phyloP scores from a whole-genome alignment of 768 basidiomycete species.

The Porpolomopsis calyptriformis region DNA sequence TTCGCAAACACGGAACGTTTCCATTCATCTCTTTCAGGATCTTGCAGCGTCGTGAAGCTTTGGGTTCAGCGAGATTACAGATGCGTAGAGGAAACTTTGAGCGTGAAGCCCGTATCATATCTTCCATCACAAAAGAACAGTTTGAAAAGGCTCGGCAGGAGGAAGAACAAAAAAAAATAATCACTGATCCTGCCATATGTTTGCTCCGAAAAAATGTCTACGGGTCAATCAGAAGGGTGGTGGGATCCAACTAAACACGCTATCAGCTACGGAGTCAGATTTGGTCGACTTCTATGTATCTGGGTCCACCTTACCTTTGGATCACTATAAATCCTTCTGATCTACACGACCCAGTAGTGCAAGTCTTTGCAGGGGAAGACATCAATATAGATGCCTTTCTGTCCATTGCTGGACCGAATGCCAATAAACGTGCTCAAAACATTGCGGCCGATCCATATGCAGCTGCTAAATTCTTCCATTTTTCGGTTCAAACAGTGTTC shows the following conservation, averaged over 20 bases:
- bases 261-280: too few relatives aligned
- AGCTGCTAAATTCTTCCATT: constrained; percentile 29
- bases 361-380: constrained; percentile 24
- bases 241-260: constrained; percentile 17
- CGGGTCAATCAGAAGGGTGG: constrained; percentile 9
- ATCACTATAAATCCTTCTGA: too few relatives aligned
- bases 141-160: constrained; percentile 19
- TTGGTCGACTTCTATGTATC: too few relatives aligned
- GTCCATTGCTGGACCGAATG: constrained; percentile 14
- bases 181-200: constrained; percentile 15
- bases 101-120: constrained; percentile 13
- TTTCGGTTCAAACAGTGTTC: constrained; percentile 22
- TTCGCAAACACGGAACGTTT: constrained; percentile 23
- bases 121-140: constrained; percentile 14
- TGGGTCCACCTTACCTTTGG: too few relatives aligned
- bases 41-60: constrained; percentile 19
- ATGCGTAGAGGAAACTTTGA: too few relatives aligned
- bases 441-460: constrained; percentile 29
- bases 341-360: too few relatives aligned
- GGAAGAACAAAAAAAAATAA: constrained; percentile 13
- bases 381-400: constrained; percentile 30
- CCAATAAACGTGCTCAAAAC: constrained; percentile 14
- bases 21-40: constrained; percentile 23
- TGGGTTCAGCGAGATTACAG: constrained; percentile 23
- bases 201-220: constrained; percentile 14